Percentiles rank a stretch among this genome's conserved stretches.
Evolutionary conservation across 1,284 basidiomycete species (phyloP).

Genomic region (Ganoderma lingzhi): DNA sequence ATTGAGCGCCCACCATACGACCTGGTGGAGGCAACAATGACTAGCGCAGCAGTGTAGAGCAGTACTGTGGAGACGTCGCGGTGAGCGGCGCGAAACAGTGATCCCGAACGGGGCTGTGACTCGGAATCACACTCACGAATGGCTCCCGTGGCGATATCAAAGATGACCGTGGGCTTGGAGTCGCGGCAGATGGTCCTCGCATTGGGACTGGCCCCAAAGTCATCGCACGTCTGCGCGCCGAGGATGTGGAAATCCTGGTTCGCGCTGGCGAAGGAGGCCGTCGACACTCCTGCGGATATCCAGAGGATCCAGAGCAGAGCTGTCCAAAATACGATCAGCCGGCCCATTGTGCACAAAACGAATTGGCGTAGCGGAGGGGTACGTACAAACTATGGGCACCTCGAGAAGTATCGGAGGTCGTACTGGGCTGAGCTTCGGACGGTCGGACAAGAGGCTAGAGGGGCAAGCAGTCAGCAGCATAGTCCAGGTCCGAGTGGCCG

Average conservation of each 20-base stretch:
- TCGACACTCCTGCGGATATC: conserved; percentile 21
- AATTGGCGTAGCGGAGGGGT: neutral
- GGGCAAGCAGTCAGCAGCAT: neutral
- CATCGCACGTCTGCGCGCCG: conserved; percentile 3
- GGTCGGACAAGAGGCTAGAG: neutral
- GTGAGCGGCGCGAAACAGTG: neutral
- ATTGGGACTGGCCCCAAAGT: neutral
- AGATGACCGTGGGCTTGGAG: conserved; percentile 17
- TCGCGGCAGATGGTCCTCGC: conserved; percentile 21
- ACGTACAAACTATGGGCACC: neutral
- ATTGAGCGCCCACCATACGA: neutral
- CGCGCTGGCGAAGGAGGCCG: conserved; percentile 14
- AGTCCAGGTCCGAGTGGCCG: neutral
- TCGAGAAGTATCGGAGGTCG: neutral
- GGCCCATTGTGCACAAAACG: neutral
- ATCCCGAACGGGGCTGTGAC: neutral
- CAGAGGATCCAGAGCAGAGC: conserved; percentile 17
- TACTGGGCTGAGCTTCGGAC: neutral
- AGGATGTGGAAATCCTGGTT: conserved; percentile 7
- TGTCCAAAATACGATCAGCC: neutral
- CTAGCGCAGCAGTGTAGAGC: neutral
- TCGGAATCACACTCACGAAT: conserved; percentile 16
- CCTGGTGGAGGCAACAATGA: neutral
- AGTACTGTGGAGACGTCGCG: neutral
- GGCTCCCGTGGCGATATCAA: conserved; percentile 15